Percentiles rank a stretch among this genome's conserved stretches.
Evolutionary conservation across 352 stramenopile species (phyloP).

Genomic region (Phytophthora agathidicida): DNA sequence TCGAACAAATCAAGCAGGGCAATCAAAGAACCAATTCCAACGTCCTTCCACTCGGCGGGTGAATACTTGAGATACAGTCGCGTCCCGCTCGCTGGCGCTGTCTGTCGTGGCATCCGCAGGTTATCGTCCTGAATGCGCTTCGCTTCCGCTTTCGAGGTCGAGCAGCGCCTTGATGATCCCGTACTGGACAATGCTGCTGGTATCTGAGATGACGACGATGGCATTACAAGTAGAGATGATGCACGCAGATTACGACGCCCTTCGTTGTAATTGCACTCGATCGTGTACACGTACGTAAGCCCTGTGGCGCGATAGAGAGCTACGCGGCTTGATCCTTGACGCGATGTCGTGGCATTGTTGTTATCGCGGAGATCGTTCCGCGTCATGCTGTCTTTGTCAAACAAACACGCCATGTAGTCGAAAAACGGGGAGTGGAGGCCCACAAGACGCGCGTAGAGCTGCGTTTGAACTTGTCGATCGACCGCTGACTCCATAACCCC

Average conservation of each 20-base stretch:
- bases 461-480: constrained; percentile 77
- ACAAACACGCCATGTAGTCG: constrained; percentile 87
- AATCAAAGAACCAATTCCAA: constrained; percentile 64
- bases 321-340: constrained; percentile 81
- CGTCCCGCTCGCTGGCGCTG: constrained; percentile 25
- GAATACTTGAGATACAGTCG: constrained; percentile 73
- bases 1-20: constrained; percentile 71
- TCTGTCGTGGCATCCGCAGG: constrained; percentile 16
- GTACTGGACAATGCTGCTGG: background rate
- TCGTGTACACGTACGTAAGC: constrained; percentile 87
- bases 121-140: constrained; percentile 11
- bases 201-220: constrained; percentile 15
- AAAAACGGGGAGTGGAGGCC: constrained; percentile 81
- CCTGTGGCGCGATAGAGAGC: constrained; percentile 72
- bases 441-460: constrained; percentile 79
- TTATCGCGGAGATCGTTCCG: constrained; percentile 61
- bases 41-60: constrained; percentile 66
- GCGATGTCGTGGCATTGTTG: constrained; percentile 55
- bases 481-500: constrained; percentile 13
- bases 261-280: constrained; percentile 94
- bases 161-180: constrained; percentile 3
- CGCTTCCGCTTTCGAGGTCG: constrained; percentile 10
- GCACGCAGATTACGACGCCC: constrained; percentile 47
- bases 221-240: constrained; percentile 23
- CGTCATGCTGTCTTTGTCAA: constrained; percentile 85